Base-by-base conservation (phyloP, 345 rosid genomes). In the Eucalyptus decipiens region DNA sequence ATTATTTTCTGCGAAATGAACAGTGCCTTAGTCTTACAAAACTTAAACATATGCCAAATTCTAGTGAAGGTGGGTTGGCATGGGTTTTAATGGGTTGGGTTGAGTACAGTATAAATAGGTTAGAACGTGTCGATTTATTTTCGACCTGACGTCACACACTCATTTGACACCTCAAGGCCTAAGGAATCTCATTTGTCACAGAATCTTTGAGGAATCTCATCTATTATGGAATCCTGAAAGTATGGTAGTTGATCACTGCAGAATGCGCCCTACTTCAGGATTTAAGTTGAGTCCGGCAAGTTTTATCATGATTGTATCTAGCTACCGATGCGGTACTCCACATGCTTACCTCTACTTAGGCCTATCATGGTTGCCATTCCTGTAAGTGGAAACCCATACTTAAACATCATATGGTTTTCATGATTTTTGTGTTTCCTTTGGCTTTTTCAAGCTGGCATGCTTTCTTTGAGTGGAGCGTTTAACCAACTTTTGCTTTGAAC, bases 1-100 rank as follows among this genome's bases (percentile, higher is more conserved):
- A 7, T 18, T 18, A 3, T 18, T 52, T 52, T 18, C 4, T 0
- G 1, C 0, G 0, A 18, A 52, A 18, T 0, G 0, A 52, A 18
- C 2, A 0, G 0, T 18, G 1, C 4, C 54, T 18, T 62, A 14
- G 9, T 62, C 72, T 62, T 14, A 30, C 72, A 62, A 62, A 65
- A 65, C 72, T 65, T 7, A 65, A 30, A 62, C 37, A 65, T 0
- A n/a, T 65, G 72, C 72, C 19, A 65, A 30, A 65, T 65, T 65
- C 10, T 14, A 65, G 32, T 62, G 37, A 30, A 62, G 37, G 37
- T 62, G 72, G 72, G 5, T 62, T 14, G 72, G 72, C 32, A 62
- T 62, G 19, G 5, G 19, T 62, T 30, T 14, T 30, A 62, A 14
- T 30, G 9, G 69, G 69, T 30, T 15, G 72, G 18, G 72, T 14